These are phyloP conservation scores for Hanseniaspora sp. DNA, from an alignment of 1,139 yeast species.

Conservation along the genomic window DNA sequence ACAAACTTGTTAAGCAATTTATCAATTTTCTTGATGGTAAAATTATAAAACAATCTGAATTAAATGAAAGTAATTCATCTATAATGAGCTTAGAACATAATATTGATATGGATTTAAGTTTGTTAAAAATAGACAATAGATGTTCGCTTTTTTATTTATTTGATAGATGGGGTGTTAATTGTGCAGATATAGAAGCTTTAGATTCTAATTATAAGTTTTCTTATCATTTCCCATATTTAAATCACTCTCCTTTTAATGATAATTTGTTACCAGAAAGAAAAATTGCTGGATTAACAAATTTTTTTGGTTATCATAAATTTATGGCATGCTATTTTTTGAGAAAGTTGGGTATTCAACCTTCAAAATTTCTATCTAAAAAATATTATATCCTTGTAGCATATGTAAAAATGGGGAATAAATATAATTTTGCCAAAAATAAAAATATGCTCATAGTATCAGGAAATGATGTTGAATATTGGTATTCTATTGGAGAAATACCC, in stretches of 20 bases:
- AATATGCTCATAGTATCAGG: background rate
- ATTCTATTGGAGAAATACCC: background rate
- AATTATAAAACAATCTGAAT: background rate
- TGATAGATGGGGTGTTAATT: slow-evolving; percentile 11
- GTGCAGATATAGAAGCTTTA: background rate
- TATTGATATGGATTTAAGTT: background rate
- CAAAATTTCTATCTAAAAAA: background rate
- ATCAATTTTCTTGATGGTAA: background rate
- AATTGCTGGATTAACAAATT: background rate
- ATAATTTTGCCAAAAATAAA: slow-evolving; percentile 1
- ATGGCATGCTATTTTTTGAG: background rate
- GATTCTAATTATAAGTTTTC: background rate
- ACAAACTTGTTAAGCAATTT: background rate
- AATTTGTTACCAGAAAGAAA: background rate
- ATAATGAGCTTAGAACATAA: background rate
- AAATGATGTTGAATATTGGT: background rate
- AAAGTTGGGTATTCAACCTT: background rate
- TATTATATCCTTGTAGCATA: slow-evolving; percentile 1
- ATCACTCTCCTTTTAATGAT: too few relatives aligned
- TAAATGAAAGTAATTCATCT: background rate
- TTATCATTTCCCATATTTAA: slow-evolving; percentile 5
- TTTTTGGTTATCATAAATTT: slow-evolving; percentile 12
- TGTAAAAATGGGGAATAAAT: background rate
- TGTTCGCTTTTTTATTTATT: slow-evolving; percentile 10
- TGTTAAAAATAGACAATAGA: background rate